Base-by-base conservation (phyloP, 2,329 filamentous ascomycete genomes). In the Chaetothyriales sp. region DNA sequence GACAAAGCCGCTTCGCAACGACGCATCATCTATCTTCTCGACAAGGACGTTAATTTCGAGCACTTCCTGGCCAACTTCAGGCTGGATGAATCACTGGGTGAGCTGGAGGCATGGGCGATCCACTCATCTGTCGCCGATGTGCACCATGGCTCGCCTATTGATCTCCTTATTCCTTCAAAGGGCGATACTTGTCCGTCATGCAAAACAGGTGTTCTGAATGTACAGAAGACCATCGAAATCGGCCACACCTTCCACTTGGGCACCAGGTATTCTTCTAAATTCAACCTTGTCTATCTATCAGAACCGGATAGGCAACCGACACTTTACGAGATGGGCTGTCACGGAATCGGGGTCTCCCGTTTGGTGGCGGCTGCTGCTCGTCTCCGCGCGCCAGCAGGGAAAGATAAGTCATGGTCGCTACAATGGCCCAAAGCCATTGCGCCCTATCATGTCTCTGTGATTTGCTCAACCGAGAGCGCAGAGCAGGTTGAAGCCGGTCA, bases 161-260 rank as follows among this genome's bases (percentile, higher is more conserved):
- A 84, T 57, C 67, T 94, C 7, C 70, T 87, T 6, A 76, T 77
- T 52, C 77, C 83, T 18, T 71, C 71, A 46, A 68, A 80, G 44
- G 85, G 84, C 10, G 86, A 93, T 61, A 59, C 66, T 9, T 98
- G 92, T 60, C 79, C 85, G 0, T 72, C 74, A 42, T 98, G 92
- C 63, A n/a, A 47, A 6, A 61, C 71, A 0, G 84, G 84, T 0
- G 70, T 65, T 1, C 71, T 96, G 19, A 73, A 72, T 44, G 72
- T 84, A 2, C 76, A 83, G 51, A 81, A 77, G 55, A 86, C 88
- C 6, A 82, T 96, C 47, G 92, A 98, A 67, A 75, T 96, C 15
- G 92, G 87, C 0, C 92, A 98, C 66, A 96, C 92, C 0, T 98
- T 98, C 68, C 82, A 93, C 65, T 80, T 98, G 1, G 89, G 90